phyloP scores from a whole-genome alignment of 768 basidiomycete species.

The Mycena maculata region DNA sequence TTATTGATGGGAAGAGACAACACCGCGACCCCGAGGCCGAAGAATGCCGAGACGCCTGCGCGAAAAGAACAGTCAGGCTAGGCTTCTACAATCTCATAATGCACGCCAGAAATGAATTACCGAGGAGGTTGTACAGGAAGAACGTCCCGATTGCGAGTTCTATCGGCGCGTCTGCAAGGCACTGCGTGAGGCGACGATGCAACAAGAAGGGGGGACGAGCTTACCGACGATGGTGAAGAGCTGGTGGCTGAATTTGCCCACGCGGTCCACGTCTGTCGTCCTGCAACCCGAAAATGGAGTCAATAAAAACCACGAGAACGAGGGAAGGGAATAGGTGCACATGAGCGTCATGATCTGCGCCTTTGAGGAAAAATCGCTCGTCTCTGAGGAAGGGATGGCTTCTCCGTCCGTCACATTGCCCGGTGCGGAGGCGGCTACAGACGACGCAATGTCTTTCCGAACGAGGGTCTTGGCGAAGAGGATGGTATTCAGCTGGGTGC shows the following conservation, averaged over 20 bases:
- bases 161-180: conserved; percentile 72
- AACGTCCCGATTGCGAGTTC: conserved; percentile 79
- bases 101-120: not conserved
- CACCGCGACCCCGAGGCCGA: conserved; percentile 82
- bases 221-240: conserved; percentile 76
- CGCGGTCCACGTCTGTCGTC: conserved; percentile 93
- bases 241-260: conserved; percentile 86
- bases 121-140: conserved; percentile 83
- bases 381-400: too few species aligned
- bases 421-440: not conserved
- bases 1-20: conserved; percentile 83
- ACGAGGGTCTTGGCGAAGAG: conserved; percentile 10
- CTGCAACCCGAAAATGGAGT: not conserved
- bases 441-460: conserved; percentile 7
- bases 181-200: not conserved
- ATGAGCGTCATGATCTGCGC: conserved; percentile 93
- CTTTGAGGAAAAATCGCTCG: conserved; percentile 71
- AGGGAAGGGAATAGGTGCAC: not conserved
- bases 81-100: too few species aligned
- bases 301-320: too few species aligned
- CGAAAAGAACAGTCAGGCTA: too few species aligned
- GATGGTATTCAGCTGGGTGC: not conserved
- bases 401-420: conserved; percentile 30
- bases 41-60: conserved; percentile 52
- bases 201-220: conserved; percentile 26